phyloP scores from a whole-genome alignment of 306 rosid species.

The Acacia crassicarpa region DNA sequence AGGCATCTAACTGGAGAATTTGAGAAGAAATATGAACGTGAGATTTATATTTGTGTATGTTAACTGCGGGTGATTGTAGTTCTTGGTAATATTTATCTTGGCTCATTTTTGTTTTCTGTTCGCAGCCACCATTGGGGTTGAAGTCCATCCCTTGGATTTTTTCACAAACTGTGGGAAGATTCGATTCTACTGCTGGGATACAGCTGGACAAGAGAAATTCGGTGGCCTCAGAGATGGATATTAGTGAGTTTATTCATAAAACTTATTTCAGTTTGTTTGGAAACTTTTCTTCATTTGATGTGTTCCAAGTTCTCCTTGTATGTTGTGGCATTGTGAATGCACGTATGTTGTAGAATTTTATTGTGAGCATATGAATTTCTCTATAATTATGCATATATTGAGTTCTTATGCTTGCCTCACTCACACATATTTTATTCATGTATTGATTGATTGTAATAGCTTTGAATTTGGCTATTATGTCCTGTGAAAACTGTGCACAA shows the following conservation, averaged over 20 bases:
- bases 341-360: neutral
- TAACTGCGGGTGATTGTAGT: neutral
- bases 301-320: neutral
- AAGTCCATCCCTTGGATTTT: constrained; percentile 77
- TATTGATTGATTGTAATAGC: neutral
- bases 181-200: constrained; percentile 85
- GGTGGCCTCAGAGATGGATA: constrained; percentile 84
- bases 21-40: constrained; percentile 81
- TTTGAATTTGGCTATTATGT: neutral
- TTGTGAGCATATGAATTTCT: neutral
- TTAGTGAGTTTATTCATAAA: constrained; percentile 41
- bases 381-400: neutral
- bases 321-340: neutral
- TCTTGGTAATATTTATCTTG: neutral
- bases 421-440: neutral
- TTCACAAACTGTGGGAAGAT: constrained; percentile 78
- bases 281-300: no score
- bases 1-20: constrained; percentile 84
- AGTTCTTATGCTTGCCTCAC: neutral
- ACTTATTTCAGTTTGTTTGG: neutral
- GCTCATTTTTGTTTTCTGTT: neutral
- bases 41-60: neutral
- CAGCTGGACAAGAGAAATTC: constrained; percentile 79
- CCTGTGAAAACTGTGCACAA: neutral
- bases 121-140: constrained; percentile 81